Evolutionary conservation across 148 eudicot genomes (phyloP).

Genomic region (Silene conica): DNA sequence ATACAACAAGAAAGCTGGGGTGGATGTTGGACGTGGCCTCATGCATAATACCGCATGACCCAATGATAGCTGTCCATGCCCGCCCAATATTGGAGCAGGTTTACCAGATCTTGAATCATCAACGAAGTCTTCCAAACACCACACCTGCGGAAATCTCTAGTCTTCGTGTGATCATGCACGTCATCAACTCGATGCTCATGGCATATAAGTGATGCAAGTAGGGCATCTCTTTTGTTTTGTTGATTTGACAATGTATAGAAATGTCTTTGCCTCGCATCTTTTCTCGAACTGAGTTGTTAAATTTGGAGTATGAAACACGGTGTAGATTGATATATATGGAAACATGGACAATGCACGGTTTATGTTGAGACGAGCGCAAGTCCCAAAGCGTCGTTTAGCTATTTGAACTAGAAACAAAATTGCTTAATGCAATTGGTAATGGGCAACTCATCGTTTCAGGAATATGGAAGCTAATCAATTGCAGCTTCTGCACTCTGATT

Average conservation of each 20-base stretch:
- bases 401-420: too few relatives aligned
- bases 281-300: background rate
- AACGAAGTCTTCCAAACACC: slow-evolving; percentile 55
- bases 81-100: slow-evolving; percentile 93
- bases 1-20: slow-evolving; percentile 50
- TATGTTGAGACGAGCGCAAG: too few relatives aligned
- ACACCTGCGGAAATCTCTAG: slow-evolving; percentile 47
- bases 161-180: slow-evolving; percentile 65
- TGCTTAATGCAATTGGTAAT: too few relatives aligned
- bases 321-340: background rate
- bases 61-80: slow-evolving; percentile 72
- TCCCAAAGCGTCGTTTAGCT: too few relatives aligned
- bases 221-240: background rate
- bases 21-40: slow-evolving; percentile 88
- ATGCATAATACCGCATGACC: slow-evolving; percentile 68
- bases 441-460: too few relatives aligned
- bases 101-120: slow-evolving; percentile 76
- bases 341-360: background rate
- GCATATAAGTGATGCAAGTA: background rate
- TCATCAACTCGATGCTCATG: slow-evolving; percentile 76
- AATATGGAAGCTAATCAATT: too few relatives aligned
- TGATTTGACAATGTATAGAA: slow-evolving; percentile 18
- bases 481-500: too few relatives aligned
- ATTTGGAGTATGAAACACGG: background rate
- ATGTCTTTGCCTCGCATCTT: background rate